Evolutionary conservation across 116 monocot genomes (phyloP), one percentile per base, ranked within the genome.

Genomic region (Trichopus zeylanicus): DNA sequence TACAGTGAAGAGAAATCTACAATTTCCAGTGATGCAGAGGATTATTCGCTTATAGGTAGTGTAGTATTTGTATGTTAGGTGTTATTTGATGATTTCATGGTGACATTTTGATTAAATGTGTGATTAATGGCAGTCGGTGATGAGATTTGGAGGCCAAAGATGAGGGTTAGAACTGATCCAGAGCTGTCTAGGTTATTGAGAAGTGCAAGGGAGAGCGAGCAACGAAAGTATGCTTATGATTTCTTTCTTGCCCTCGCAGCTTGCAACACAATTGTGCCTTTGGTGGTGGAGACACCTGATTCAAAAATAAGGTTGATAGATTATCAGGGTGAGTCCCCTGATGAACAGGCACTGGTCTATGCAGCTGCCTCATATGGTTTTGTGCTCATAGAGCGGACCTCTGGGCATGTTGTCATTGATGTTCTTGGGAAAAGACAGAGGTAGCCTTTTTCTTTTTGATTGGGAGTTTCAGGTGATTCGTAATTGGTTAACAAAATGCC

Each of bases 241-340:
- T 95, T 95, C 59, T 81, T 95, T 48, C 70, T 95, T 7, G 83
- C 83, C 0, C 26, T 95, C 28, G 72, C 86, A 2, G 75, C 83
- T 61, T 95, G 95, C 81, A 95, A 89, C 52, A 89, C 89, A 8
- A 86, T 95, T 21, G 89, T 94, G 42, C 94, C 94, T 5, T 58
- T 83, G 0, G 34, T 78, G 46, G 60, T 65, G 0, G 94, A 86
- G n/a, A 78, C 86, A 1, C 48, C 71, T 0, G 24, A 53, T 13
- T 2, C 56, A 7, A 74, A 55, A 51, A 38, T 86, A 29, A 46
- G 24, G 42, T 60, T 60, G 60, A 68, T 94, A 37, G 94, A 94
- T 48, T 94, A 94, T 49, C 94, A 94, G 65, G 94, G 94, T 0
- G 94, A 94, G 46, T 94, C 94, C 8, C 94, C 94, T 5, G 94